phyloP scores from a whole-genome alignment of 169 alveolate genomes.

The Amoebophrya sp. region DNA sequence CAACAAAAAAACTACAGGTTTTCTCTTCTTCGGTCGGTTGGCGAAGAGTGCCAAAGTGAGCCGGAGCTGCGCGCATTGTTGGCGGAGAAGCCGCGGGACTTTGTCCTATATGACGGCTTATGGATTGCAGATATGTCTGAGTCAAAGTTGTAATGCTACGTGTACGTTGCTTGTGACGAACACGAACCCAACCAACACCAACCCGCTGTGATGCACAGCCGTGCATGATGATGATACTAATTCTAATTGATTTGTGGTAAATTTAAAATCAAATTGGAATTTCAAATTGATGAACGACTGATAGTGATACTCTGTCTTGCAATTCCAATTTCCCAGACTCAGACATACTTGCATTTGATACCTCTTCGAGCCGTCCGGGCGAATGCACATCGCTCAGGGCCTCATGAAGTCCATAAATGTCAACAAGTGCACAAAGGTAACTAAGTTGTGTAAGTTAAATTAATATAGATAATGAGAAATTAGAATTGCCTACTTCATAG shows the following conservation, averaged over 20 bases:
- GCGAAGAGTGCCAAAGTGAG: constrained; percentile 47
- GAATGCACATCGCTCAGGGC: constrained; percentile 99
- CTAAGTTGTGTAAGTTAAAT: neutral
- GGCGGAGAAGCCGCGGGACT: constrained; percentile 42
- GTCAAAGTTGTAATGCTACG: neutral
- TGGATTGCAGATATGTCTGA: neutral
- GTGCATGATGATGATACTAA: neutral
- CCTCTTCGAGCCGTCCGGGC: constrained; percentile 99
- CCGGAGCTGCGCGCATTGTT: constrained; percentile 39
- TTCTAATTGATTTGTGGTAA: neutral
- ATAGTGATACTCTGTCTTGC: neutral
- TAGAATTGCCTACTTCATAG: neutral
- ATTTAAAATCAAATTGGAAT: neutral
- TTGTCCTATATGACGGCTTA: neutral
- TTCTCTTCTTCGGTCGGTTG: constrained; percentile 40
- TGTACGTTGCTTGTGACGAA: neutral
- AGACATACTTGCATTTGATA: constrained; percentile 55
- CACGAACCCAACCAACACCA: neutral
- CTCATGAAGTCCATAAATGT: constrained; percentile 64
- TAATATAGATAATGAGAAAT: neutral
- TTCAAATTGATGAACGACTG: neutral
- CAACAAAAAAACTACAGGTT: no score
- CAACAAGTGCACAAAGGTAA: constrained; percentile 46
- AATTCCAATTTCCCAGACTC: neutral
- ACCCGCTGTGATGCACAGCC: neutral